Base-by-base conservation (phyloP, 2,329 filamentous ascomycete species). In the Thermomyces lanuginosus region DNA sequence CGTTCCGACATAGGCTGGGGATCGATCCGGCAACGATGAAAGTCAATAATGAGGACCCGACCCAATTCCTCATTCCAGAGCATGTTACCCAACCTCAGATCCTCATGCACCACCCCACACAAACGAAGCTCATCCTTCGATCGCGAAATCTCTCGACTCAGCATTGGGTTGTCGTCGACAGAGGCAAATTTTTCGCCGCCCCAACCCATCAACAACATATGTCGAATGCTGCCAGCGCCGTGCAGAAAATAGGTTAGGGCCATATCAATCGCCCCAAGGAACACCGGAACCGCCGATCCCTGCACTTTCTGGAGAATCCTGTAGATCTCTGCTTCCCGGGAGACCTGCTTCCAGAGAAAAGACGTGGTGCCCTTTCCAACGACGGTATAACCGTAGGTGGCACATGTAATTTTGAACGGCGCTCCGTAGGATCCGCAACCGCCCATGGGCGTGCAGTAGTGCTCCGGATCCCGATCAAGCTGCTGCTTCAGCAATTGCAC, bases 121-220 rank as follows among this genome's bases (percentile, higher is more conserved):
- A 14, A 25, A n/a, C 24, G 22, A 15, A 42, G 32, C 16, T 29
- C 24, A 19, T 12, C 24, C 21, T 9, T 30, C 15, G 11, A 32
- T 12, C 22, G 15, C 7, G 22, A 26, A 8, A 32, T 29, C 22
- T 28, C 16, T 1, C 24, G 4, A 4, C n/a, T 5, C 3, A 18
- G 10, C 14, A n/a, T 20, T 17, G 11, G 16, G 5, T 11, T 28
- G 4, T 24, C 7, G 3, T 15, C 8, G 12, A 7, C 10, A n/a
- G n/a, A n/a, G 12, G 1, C n/a, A 23, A 15, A 4, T n/a, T 25
- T 21, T 15, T 15, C 21, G 12, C 39, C 39, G 6, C 36, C 43
- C 43, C 39, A 49, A 16, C 14, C 42, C 41, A 49, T 48, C 0
- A 49, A 31, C 2, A 49, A 37, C 39, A 48, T 48, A 29, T 49